These are phyloP conservation scores for Candolleomyces aberdarensis DNA, from an alignment of 768 basidiomycete species.

Conservation along the genomic window DNA sequence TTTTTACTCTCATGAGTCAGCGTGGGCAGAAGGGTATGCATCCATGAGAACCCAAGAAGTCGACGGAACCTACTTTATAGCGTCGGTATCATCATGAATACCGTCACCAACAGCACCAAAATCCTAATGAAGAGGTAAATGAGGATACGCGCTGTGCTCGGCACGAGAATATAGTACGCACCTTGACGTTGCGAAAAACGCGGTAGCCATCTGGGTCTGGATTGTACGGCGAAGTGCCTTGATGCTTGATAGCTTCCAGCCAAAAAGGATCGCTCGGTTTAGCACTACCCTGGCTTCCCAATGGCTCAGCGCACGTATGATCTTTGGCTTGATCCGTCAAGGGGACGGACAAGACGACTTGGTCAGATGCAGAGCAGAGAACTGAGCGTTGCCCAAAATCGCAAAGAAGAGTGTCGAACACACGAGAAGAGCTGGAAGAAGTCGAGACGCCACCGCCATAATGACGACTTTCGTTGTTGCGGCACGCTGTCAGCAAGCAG, in stretches of 20 bases:
- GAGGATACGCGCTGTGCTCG: too few species aligned
- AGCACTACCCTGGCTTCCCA: constrained; percentile 38
- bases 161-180: constrained; percentile 7
- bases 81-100: constrained; percentile 70
- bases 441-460: too few species aligned
- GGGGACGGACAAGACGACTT: neutral
- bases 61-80: constrained; percentile 56
- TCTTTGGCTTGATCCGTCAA: neutral
- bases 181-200: constrained; percentile 79
- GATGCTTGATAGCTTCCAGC: constrained; percentile 70
- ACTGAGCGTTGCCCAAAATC: too few species aligned
- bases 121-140: constrained; percentile 20
- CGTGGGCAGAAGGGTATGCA: too few species aligned
- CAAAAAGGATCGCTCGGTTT: constrained; percentile 59
- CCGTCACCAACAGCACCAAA: constrained; percentile 53
- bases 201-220: constrained; percentile 50
- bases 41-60: neutral
- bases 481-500: too few species aligned
- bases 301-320: neutral
- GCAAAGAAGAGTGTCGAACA: too few species aligned
- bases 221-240: constrained; percentile 67
- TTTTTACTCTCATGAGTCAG: too few species aligned
- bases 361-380: neutral
- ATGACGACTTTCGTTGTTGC: too few species aligned
- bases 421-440: too few species aligned